phyloP scores from a whole-genome alignment of 2,329 filamentous ascomycete genomes.

The Penicillium sp. region DNA sequence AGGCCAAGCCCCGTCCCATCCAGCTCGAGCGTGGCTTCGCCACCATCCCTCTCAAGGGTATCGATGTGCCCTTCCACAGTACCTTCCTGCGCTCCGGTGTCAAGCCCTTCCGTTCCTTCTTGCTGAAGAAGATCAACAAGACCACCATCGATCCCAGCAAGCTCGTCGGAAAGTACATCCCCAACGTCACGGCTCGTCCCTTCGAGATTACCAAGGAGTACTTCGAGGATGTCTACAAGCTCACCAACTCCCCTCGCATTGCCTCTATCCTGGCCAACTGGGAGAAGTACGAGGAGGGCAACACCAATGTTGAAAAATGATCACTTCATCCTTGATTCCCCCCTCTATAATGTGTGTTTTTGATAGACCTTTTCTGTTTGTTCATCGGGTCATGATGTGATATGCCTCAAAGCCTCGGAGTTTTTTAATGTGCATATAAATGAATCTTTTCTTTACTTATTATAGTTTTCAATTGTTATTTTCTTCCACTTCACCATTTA shows the following conservation, averaged over 20 bases:
- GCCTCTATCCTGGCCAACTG: constrained; percentile 73
- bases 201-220: constrained; percentile 98
- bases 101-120: constrained; percentile 97
- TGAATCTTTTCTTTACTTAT: constrained; percentile 12
- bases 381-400: constrained; percentile 24
- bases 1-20: constrained; percentile 83
- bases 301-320: constrained; percentile 20
- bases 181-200: constrained; percentile 94
- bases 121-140: constrained; percentile 99
- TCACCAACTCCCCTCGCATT: constrained; percentile 74
- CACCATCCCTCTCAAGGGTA: constrained; percentile 93
- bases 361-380: constrained; percentile 19
- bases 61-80: constrained; percentile 98
- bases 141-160: constrained; percentile 97
- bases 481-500: too few relatives aligned
- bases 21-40: constrained; percentile 93
- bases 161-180: constrained; percentile 97
- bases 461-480: not conserved
- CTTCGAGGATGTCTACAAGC: constrained; percentile 95
- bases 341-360: constrained; percentile 19
- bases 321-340: constrained; percentile 19
- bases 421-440: constrained; percentile 22
- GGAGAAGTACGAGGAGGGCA: constrained; percentile 65
- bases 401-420: constrained; percentile 25
- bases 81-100: constrained; percentile 97